Percentiles rank a stretch among this genome's conserved stretches.
Evolutionary conservation across 805 yeast genomes (phyloP).

Genomic region (Limtongozyma cylindracea): DNA sequence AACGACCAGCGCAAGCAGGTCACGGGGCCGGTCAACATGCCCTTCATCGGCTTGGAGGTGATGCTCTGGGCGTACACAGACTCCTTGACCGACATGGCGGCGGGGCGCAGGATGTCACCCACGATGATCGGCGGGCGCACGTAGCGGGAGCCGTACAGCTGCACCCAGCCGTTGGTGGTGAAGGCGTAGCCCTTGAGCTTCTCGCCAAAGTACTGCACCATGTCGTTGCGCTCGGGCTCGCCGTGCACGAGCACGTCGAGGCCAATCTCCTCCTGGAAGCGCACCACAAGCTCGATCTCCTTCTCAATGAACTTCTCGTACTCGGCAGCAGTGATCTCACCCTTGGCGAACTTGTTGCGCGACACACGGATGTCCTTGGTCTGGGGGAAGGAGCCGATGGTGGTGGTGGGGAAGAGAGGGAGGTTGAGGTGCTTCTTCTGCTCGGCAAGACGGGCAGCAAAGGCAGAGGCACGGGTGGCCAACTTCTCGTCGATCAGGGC

Average conservation of each 20-base stretch:
- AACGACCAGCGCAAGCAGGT: slow-evolving; percentile 99
- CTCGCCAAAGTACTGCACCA: slow-evolving; percentile 99
- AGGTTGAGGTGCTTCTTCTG: slow-evolving; percentile 77
- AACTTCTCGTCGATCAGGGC: slow-evolving; percentile 48
- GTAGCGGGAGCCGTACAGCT: slow-evolving; percentile 99
- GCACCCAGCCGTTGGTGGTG: slow-evolving; percentile 99
- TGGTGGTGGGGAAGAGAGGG: slow-evolving; percentile 99
- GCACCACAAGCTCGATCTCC: slow-evolving; percentile 87
- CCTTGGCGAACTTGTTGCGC: slow-evolving; percentile 97
- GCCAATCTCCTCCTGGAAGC: slow-evolving; percentile 98
- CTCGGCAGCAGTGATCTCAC: slow-evolving; percentile 83
- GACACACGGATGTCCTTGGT: slow-evolving; percentile 96
- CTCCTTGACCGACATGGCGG: slow-evolving; percentile 96
- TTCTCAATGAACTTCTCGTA: slow-evolving; percentile 91
- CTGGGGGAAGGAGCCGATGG: slow-evolving; percentile 99
- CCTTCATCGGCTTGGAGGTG: slow-evolving; percentile 92
- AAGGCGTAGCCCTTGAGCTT: slow-evolving; percentile 94
- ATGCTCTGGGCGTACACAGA: slow-evolving; percentile 96
- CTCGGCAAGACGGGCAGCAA: slow-evolving; percentile 66
- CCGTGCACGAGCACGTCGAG: slow-evolving; percentile 98
- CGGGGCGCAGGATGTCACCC: slow-evolving; percentile 98
- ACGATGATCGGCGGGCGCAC: slow-evolving; percentile 99
- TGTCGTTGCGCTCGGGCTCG: slow-evolving; percentile 99
- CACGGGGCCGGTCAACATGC: slow-evolving; percentile 99
- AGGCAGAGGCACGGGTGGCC: slow-evolving; percentile 69